Evolutionary conservation across 148 eudicot genomes (phyloP).

Genomic region (Pouteria glomerata): DNA sequence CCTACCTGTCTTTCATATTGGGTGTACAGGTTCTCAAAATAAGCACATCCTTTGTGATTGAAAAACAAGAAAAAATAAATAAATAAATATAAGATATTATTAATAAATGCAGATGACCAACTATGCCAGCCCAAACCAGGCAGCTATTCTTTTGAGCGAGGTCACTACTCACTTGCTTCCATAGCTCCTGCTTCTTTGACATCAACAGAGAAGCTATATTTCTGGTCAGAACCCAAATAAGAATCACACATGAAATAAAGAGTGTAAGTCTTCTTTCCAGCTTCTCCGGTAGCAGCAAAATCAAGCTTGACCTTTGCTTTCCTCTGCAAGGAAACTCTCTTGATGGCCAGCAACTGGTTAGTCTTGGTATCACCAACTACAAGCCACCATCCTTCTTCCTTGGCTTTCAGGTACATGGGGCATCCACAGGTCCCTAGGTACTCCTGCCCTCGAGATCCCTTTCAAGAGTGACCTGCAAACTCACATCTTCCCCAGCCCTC

Average conservation of each 20-base stretch:
- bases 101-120: no score
- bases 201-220: constrained; percentile 55
- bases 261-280: constrained; percentile 52
- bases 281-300: constrained; percentile 45
- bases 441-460: constrained; percentile 69
- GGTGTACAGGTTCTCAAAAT: constrained; percentile 59
- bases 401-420: constrained; percentile 66
- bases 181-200: constrained; percentile 35
- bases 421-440: constrained; percentile 65
- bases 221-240: constrained; percentile 86
- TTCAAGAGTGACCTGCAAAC: constrained; percentile 54
- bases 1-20: constrained; percentile 66
- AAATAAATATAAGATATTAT: no score
- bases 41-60: no score
- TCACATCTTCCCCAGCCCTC: constrained; percentile 48
- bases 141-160: no score
- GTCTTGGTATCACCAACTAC: constrained; percentile 74
- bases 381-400: constrained; percentile 93
- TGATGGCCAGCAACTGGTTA: constrained; percentile 74
- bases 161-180: constrained; percentile 20
- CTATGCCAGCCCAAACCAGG: no score
- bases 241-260: constrained; percentile 88
- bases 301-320: constrained; percentile 66
- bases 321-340: constrained; percentile 72
- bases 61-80: no score